A percentile compares a stretch with the other conserved stretches of the same genome.
Conservation (phyloP, 352 stramenopile species). For the Globisporangium carolinianum region DNA sequence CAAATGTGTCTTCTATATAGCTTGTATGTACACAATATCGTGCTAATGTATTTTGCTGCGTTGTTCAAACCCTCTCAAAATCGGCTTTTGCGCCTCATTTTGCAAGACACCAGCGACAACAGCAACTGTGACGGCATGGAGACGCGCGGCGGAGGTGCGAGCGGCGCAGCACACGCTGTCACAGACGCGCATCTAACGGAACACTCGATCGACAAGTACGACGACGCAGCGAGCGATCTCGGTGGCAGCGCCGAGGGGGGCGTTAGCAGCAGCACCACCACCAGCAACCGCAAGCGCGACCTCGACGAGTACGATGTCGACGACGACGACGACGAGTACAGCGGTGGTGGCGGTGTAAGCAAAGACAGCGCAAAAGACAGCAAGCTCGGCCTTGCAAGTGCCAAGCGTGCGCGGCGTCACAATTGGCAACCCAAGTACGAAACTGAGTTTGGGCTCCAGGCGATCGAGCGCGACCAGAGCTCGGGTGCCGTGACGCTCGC, state of each 20-base stretch:
- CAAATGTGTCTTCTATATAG: background rate
- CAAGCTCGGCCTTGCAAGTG: slow-evolving; percentile 14
- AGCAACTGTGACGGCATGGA: background rate
- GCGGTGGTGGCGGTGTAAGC: slow-evolving; percentile 10
- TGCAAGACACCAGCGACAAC: too few species aligned
- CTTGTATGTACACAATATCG: background rate
- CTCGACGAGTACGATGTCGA: slow-evolving; percentile 9
- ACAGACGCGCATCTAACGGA: slow-evolving; percentile 25
- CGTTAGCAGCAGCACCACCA: too few species aligned
- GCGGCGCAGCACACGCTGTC: background rate
- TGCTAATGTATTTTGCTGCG: background rate
- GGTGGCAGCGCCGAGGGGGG: slow-evolving; percentile 5
- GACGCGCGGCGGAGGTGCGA: background rate
- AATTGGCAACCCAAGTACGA: slow-evolving; percentile 81
- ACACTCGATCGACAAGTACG: slow-evolving; percentile 32
- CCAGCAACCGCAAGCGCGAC: slow-evolving; percentile 24
- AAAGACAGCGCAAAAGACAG: slow-evolving; percentile 25
- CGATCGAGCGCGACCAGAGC: slow-evolving; percentile 57
- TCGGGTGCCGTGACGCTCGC: slow-evolving; percentile 68
- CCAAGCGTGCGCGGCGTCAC: slow-evolving; percentile 56
- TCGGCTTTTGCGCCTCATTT: background rate
- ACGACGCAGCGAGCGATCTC: slow-evolving; percentile 22
- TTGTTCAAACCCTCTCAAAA: background rate
- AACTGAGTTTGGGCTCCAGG: slow-evolving; percentile 69
- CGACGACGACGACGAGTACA: background rate